phyloP scores from a whole-genome alignment of 2,329 filamentous ascomycete species.

The Seiridium cupressi region DNA sequence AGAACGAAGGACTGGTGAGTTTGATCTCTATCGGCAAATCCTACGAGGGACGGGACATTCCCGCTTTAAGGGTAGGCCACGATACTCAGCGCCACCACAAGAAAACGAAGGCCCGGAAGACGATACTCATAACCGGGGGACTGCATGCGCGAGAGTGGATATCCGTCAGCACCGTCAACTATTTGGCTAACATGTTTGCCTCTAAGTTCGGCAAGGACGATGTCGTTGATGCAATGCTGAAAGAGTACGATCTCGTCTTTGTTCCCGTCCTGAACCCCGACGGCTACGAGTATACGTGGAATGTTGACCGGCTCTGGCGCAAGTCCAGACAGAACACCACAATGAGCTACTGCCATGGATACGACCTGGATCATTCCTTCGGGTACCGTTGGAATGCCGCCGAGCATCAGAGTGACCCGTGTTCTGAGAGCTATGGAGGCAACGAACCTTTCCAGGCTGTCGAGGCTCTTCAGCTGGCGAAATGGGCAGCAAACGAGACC shows the following conservation, averaged over 20 bases:
- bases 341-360: conserved; percentile 78
- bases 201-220: conserved; percentile 74
- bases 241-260: conserved; percentile 84
- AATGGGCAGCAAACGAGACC: conserved; percentile 82
- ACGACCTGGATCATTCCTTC: conserved; percentile 88
- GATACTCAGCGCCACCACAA: conserved; percentile 30
- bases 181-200: conserved; percentile 84
- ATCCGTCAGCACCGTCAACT: conserved; percentile 85
- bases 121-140: conserved; percentile 79
- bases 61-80: conserved; percentile 73
- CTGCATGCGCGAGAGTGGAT: conserved; percentile 98
- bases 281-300: conserved; percentile 92
- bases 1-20: conserved; percentile 63
- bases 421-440: conserved; percentile 87
- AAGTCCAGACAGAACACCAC: conserved; percentile 87
- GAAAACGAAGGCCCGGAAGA: conserved; percentile 58
- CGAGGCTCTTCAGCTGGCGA: conserved; percentile 72
- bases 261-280: conserved; percentile 90
- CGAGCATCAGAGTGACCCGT: conserved; percentile 70
- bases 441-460: conserved; percentile 78
- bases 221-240: conserved; percentile 72
- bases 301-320: conserved; percentile 87
- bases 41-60: conserved; percentile 84
- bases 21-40: conserved; percentile 78
- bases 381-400: conserved; percentile 79